Evolutionary conservation across 2,329 filamentous ascomycete species (phyloP).

Genomic region (Fusarium praegraminearum): DNA sequence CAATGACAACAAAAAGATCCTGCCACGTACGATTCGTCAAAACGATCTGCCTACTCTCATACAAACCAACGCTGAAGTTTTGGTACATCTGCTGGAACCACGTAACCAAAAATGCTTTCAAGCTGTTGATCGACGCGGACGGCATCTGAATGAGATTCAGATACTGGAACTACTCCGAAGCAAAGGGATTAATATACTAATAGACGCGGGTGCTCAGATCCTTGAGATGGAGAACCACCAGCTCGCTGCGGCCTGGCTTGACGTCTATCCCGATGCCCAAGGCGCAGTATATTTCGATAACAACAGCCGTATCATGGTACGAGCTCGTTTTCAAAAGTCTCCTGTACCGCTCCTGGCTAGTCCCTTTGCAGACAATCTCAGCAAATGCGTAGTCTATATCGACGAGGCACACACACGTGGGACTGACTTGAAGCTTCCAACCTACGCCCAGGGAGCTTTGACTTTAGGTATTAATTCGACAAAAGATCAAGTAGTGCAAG

Average conservation of each 20-base stretch:
- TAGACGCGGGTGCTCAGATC: slow-evolving; percentile 74
- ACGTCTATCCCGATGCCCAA: slow-evolving; percentile 55
- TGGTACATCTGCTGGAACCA: slow-evolving; percentile 60
- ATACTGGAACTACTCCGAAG: slow-evolving; percentile 13
- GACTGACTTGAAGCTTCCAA: slow-evolving; percentile 68
- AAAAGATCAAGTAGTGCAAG: slow-evolving; percentile 72
- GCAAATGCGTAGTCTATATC: slow-evolving; percentile 67
- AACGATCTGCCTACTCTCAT: slow-evolving; percentile 66
- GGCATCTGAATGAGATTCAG: slow-evolving; percentile 51
- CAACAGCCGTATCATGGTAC: slow-evolving; percentile 44
- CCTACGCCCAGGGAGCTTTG: slow-evolving; percentile 61
- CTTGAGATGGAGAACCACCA: slow-evolving; percentile 68
- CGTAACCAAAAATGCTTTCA: slow-evolving; percentile 62
- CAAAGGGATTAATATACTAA: slow-evolving; percentile 63
- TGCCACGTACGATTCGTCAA: slow-evolving; percentile 73
- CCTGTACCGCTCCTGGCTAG: slow-evolving; percentile 64
- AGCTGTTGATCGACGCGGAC: slow-evolving; percentile 47
- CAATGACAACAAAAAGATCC: slow-evolving; percentile 70
- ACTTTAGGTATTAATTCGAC: slow-evolving; percentile 68
- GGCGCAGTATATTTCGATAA: slow-evolving; percentile 67
- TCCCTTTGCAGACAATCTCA: slow-evolving; percentile 65
- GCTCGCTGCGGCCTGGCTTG: slow-evolving; percentile 64
- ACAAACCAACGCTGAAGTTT: slow-evolving; percentile 72
- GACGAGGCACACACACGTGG: slow-evolving; percentile 72
- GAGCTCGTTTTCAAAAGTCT: slow-evolving; percentile 52